Evolutionary conservation across 768 basidiomycete genomes (phyloP).

Genomic region (Lentinula aciculospora): DNA sequence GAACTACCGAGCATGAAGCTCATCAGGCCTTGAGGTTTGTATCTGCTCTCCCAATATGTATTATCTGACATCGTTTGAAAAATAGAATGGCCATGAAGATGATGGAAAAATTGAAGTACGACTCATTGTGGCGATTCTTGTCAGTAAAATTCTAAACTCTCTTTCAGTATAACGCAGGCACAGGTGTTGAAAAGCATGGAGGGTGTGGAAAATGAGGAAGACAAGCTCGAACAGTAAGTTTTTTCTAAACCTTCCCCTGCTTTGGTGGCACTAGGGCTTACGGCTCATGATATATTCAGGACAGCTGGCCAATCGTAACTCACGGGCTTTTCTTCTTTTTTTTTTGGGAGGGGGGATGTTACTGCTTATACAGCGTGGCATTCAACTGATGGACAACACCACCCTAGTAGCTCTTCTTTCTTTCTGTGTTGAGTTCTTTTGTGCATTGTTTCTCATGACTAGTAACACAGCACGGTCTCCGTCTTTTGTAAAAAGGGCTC

Average conservation of each 20-base stretch:
- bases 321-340: neutral
- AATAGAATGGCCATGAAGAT: neutral
- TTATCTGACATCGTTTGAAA: neutral
- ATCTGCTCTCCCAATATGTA: neutral
- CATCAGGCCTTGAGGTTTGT: neutral
- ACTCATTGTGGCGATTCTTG: neutral
- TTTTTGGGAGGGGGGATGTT: no score
- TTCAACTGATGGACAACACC: no score
- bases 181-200: slow-evolving; percentile 19
- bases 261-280: no score
- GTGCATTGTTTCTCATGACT: no score
- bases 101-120: neutral
- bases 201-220: slow-evolving; percentile 16
- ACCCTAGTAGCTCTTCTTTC: no score
- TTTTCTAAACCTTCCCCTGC: neutral
- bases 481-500: neutral
- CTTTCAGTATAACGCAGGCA: slow-evolving; percentile 20
- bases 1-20: neutral
- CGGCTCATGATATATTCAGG: neutral
- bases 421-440: no score
- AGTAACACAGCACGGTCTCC: neutral
- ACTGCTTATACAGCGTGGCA: no score
- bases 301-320: neutral
- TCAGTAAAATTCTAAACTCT: neutral
- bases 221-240: slow-evolving; percentile 21